A percentile compares a stretch with the other conserved stretches of the same genome.
Conservation (phyloP, 352 stramenopile genomes). For the Phytophthora constricta region DNA sequence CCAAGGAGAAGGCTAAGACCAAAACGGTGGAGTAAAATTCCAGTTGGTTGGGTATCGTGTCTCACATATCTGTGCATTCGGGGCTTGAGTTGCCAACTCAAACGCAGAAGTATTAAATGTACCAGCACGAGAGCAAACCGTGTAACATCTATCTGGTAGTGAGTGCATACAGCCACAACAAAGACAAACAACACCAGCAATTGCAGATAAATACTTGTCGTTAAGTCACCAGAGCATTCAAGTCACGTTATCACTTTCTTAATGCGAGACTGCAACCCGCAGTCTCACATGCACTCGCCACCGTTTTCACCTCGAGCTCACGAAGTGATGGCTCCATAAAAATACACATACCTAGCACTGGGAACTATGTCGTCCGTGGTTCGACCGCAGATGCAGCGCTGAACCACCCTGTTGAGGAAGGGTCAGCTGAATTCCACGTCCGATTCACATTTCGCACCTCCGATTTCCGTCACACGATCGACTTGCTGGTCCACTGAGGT, state of each 20-base stretch:
- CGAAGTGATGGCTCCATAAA: slow-evolving; percentile 19
- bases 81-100: too few species aligned
- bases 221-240: slow-evolving; percentile 21
- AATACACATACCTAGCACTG: slow-evolving; percentile 35
- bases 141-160: too few species aligned
- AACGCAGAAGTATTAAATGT: too few species aligned
- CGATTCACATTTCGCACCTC: slow-evolving; percentile 18
- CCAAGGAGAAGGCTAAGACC: neutral
- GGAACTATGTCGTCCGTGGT: slow-evolving; percentile 10
- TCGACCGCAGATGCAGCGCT: neutral
- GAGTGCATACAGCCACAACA: neutral
- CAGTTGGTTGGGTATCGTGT: too few species aligned
- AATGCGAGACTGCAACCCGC: slow-evolving; percentile 20
- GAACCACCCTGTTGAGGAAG: neutral
- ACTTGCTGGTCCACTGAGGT: slow-evolving; percentile 34
- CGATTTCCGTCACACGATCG: slow-evolving; percentile 35
- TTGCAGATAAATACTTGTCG: neutral
- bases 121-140: too few species aligned
- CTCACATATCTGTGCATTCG: too few species aligned
- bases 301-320: neutral
- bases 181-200: neutral
- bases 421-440: slow-evolving; percentile 19
- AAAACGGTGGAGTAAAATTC: slow-evolving; percentile 25
- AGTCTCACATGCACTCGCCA: slow-evolving; percentile 25
- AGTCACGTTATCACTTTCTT: slow-evolving; percentile 6